Evolutionary conservation across 2,329 filamentous ascomycete species (phyloP).

Genomic region (Fonsecaea multimorphosa): DNA sequence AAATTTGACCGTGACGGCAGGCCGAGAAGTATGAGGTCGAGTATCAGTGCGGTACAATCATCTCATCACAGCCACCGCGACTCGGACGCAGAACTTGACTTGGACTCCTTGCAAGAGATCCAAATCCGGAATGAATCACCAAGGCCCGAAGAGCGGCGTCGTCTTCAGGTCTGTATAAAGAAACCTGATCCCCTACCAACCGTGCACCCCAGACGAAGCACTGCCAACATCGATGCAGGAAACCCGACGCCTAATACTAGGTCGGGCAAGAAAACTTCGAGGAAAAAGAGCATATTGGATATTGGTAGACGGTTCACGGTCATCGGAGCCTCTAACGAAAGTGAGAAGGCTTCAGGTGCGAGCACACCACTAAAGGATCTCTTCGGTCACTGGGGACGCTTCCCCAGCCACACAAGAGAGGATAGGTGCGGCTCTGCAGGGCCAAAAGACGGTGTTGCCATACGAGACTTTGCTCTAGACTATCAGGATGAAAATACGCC

Average conservation of each 20-base stretch:
- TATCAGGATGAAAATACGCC: constrained; percentile 9
- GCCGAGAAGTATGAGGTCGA: constrained; percentile 26
- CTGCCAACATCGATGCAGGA: not conserved
- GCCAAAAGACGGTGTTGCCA: constrained; percentile 30
- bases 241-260: not conserved
- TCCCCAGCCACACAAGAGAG: constrained; percentile 37
- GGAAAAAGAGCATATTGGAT: constrained; percentile 31
- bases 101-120: not conserved
- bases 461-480: constrained; percentile 35
- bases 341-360: constrained; percentile 11
- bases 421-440: constrained; percentile 37
- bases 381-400: constrained; percentile 37
- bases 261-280: constrained; percentile 14
- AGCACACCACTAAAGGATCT: constrained; percentile 31
- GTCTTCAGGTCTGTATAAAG: constrained; percentile 16
- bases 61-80: not conserved
- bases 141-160: not conserved
- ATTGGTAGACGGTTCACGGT: constrained; percentile 24
- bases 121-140: not conserved
- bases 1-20: constrained; percentile 34
- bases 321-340: constrained; percentile 6
- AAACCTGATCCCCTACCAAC: constrained; percentile 14
- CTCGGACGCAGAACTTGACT: constrained; percentile 1
- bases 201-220: constrained; percentile 14
- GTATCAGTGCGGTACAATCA: constrained; percentile 19